Evolutionary conservation across 306 rosid species (phyloP).

Genomic region (Pachyrhizus erosus): DNA sequence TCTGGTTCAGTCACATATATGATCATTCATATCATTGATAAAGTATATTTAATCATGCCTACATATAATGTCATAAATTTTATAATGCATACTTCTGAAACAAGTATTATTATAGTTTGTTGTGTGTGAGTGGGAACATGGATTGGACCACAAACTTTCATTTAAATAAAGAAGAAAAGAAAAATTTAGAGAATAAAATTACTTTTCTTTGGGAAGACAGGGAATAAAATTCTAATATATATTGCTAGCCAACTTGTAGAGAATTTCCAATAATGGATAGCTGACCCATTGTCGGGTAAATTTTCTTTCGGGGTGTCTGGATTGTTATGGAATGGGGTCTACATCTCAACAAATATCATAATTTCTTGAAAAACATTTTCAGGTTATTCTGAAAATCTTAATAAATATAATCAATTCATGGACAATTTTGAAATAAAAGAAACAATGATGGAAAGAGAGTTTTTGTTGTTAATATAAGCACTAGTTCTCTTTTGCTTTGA

Average conservation of each 20-base stretch:
- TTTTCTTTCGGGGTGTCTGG: slow-evolving; percentile 56
- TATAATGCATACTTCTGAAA: slow-evolving; percentile 38
- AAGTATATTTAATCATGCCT: slow-evolving; percentile 32
- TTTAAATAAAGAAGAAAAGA: slow-evolving; percentile 34
- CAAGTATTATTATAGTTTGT: slow-evolving; percentile 40
- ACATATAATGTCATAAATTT: slow-evolving; percentile 25
- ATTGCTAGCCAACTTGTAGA: slow-evolving; percentile 48
- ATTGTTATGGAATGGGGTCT: slow-evolving; percentile 55
- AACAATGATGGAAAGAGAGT: slow-evolving; percentile 34
- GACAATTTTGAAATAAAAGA: slow-evolving; percentile 24
- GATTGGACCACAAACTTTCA: slow-evolving; percentile 56
- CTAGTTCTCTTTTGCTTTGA: slow-evolving; percentile 40
- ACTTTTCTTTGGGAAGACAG: slow-evolving; percentile 38
- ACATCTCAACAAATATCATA: slow-evolving; percentile 43
- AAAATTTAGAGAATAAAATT: slow-evolving; percentile 22
- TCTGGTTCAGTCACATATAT: slow-evolving; percentile 26
- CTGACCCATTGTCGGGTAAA: slow-evolving; percentile 55
- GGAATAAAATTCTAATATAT: slow-evolving; percentile 42
- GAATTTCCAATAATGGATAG: slow-evolving; percentile 63
- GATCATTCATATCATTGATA: slow-evolving; percentile 47
- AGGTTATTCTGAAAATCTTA: slow-evolving; percentile 44
- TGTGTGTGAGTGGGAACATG: slow-evolving; percentile 56
- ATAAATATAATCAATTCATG: slow-evolving; percentile 34
- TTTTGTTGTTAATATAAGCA: slow-evolving; percentile 51
- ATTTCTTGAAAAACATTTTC: slow-evolving; percentile 44